Evolutionary conservation across 2,329 filamentous ascomycete genomes (phyloP).

Genomic region (Aaosphaeria pasadenensis): DNA sequence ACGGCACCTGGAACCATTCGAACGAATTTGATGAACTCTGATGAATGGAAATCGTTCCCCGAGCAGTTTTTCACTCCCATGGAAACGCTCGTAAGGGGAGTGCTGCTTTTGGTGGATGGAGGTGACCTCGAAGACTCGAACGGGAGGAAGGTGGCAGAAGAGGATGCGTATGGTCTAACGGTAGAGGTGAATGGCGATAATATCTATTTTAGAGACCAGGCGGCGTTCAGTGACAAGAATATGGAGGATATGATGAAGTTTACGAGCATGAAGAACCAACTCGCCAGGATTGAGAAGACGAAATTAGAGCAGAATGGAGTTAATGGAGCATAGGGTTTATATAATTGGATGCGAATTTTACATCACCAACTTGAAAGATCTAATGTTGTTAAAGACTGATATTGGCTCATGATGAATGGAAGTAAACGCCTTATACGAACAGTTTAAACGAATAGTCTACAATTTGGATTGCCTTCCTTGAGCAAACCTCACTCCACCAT

Average conservation of each 20-base stretch:
- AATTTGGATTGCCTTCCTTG: slow-evolving; percentile 25
- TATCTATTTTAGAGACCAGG: slow-evolving; percentile 22
- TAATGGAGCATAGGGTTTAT: neutral
- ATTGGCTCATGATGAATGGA: too few species aligned
- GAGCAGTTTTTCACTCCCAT: slow-evolving; percentile 32
- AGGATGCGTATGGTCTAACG: slow-evolving; percentile 21
- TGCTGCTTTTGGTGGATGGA: slow-evolving; percentile 28
- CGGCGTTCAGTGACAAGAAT: slow-evolving; percentile 18
- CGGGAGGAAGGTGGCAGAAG: slow-evolving; percentile 15
- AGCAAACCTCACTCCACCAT: slow-evolving; percentile 27
- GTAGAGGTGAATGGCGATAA: slow-evolving; percentile 27
- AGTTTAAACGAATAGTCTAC: slow-evolving; percentile 3
- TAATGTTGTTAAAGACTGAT: too few species aligned
- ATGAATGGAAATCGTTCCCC: slow-evolving; percentile 35
- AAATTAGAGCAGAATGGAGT: slow-evolving; percentile 7
- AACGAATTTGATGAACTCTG: slow-evolving; percentile 32
- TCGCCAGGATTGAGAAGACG: slow-evolving; percentile 21
- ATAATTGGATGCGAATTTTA: too few species aligned
- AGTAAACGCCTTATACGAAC: neutral
- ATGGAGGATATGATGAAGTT: slow-evolving; percentile 29
- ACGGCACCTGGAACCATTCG: slow-evolving; percentile 38
- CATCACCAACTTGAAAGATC: neutral
- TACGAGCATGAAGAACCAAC: slow-evolving; percentile 25
- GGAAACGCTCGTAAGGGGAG: slow-evolving; percentile 23
- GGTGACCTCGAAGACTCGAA: slow-evolving; percentile 23